phyloP scores from a whole-genome alignment of 2,329 filamentous ascomycete species.

The Sporothrix mexicana region DNA sequence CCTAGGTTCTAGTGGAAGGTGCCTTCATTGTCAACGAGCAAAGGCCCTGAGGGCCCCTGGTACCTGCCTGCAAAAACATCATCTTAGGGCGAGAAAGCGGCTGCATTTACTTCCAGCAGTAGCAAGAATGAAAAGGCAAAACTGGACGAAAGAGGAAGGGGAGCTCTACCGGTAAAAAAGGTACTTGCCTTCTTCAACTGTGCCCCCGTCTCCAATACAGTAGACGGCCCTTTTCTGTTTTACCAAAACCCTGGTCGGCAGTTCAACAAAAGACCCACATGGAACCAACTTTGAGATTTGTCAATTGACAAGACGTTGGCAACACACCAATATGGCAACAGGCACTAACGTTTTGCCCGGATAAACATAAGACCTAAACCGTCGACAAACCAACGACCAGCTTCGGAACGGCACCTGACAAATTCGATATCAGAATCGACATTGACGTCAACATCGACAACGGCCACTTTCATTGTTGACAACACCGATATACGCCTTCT shows the following conservation, averaged over 20 bases:
- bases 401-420: constrained; percentile 21
- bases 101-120: neutral
- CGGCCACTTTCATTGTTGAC: neutral
- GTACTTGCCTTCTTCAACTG: neutral
- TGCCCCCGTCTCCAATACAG: neutral
- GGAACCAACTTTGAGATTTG: neutral
- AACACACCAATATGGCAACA: neutral
- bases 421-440: constrained; percentile 6
- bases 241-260: constrained; percentile 12
- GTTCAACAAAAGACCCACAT: constrained; percentile 3
- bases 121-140: neutral
- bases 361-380: constrained; percentile 27
- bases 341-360: neutral
- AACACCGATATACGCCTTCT: neutral
- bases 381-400: constrained; percentile 2
- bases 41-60: too few relatives aligned
- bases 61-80: neutral
- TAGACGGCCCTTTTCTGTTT: neutral
- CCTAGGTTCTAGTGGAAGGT: neutral
- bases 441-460: constrained; percentile 25
- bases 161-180: neutral
- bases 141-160: neutral
- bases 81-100: neutral
- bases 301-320: neutral
- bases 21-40: constrained; percentile 13